Evolutionary conservation across 2,329 filamentous ascomycete genomes (phyloP), one percentile per base, ranked within the genome.

Genomic region (Ceratocystis alfenasii): DNA sequence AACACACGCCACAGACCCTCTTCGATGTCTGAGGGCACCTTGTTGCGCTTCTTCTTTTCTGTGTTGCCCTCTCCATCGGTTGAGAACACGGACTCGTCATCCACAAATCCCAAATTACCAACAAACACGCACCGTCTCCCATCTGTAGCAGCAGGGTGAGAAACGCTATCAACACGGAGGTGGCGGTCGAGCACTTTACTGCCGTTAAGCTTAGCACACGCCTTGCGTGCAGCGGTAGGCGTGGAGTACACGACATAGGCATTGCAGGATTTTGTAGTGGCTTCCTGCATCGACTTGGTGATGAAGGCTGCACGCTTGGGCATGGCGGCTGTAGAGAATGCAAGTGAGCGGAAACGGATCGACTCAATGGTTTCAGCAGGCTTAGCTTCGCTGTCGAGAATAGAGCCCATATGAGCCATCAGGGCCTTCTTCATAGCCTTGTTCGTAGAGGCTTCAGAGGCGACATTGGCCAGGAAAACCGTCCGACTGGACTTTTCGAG

Each of bases 281-380:
- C 85, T 68, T 89, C 87, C 87, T 96, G 93, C 67, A 97, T 80
- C 28, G 91, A 87, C 74, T 92, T 91, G 71, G 90, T 95, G 68
- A 93, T 94, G 74, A 86, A 97, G 28, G 94, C 89, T n/a, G 93
- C 94, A 69, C 93, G 89, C 78, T 96, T 96, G 62, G 94, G 94
- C 66, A 96, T 82, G 17, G 85, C 80, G 45, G 80, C 83, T 33
- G 85, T 85, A 4, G 88, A 83, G 74, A 95, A 97, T 1, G 94
- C 89, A 15, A 91, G 90, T 6, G 93, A 97, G 67, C 94, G 89
- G 80, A 97, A 99, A 25, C 94, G 90, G 68, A 99, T 81, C 1
- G 92, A 96, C 74, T 96, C 89, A 57, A 99, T 80, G 72, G 89
- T 92, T 75, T 89, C 87, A 1, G 81, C 78, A 1, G 79, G 69